A percentile compares a stretch with the other conserved stretches of the same genome.
phyloP scores from a whole-genome alignment of 164 flowering plant genomes.

The Amborella trichopoda region DNA sequence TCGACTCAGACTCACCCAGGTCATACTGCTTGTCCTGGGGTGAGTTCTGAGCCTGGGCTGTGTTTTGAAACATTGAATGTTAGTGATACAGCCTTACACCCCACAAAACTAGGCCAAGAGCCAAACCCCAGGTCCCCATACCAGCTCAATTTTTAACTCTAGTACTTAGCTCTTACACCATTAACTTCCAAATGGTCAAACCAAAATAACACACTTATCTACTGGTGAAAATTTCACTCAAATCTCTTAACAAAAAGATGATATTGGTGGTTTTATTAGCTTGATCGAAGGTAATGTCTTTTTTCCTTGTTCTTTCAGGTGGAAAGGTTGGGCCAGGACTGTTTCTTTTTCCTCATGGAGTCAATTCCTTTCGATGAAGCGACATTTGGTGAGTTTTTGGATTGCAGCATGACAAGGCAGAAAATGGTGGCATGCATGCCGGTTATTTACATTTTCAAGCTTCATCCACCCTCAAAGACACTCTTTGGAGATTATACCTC shows the following conservation, averaged over 20 bases:
- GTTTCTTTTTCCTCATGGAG: slow-evolving; percentile 64
- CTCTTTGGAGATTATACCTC: slow-evolving; percentile 47
- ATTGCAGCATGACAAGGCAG: slow-evolving; percentile 19
- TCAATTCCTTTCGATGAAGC: slow-evolving; percentile 68
- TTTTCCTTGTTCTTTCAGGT: slow-evolving; percentile 37
- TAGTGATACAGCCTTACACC: no score
- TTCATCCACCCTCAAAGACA: slow-evolving; percentile 43
- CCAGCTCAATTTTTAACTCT: no score
- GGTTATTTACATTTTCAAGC: slow-evolving; percentile 54
- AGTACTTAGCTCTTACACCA: no score
- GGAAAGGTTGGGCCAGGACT: slow-evolving; percentile 65
- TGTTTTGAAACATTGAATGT: no score
- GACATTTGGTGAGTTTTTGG: slow-evolving; percentile 47
- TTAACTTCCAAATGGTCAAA: no score
- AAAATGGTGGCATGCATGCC: slow-evolving; percentile 44
- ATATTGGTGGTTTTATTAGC: neutral
- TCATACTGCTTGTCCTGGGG: no score
- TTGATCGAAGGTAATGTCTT: neutral
- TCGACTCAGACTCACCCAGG: no score
- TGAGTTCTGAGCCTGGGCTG: no score
- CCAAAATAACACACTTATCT: no score
- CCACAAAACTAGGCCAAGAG: no score
- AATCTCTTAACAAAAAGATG: neutral
- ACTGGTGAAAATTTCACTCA: neutral
- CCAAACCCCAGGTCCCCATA: no score